phyloP scores from a whole-genome alignment of 306 rosid species.

The Trifolium repens region DNA sequence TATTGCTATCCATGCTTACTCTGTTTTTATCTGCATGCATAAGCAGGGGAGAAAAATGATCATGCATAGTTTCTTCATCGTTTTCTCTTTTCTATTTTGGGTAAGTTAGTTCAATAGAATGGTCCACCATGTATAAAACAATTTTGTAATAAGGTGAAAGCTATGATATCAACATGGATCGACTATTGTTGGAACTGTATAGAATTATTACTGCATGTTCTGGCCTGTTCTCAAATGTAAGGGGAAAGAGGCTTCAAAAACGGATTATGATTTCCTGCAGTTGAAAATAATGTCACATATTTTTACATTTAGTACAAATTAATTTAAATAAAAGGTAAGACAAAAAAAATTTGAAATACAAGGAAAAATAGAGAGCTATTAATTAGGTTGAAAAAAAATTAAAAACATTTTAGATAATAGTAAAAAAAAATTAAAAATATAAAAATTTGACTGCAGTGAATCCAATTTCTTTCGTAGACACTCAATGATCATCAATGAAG shows the following conservation, averaged over 20 bases:
- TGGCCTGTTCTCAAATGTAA: background rate
- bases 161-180: background rate
- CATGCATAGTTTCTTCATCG: conserved; percentile 21
- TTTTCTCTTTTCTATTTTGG: conserved; percentile 40
- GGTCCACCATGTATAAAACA: background rate
- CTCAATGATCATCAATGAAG: background rate
- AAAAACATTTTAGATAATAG: too few relatives aligned
- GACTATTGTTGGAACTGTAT: background rate
- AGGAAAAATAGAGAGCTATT: too few relatives aligned
- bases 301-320: too few relatives aligned
- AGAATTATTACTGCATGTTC: background rate
- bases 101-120: conserved; percentile 24
- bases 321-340: too few relatives aligned
- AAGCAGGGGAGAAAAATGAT: background rate
- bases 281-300: too few relatives aligned
- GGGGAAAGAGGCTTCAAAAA: background rate
- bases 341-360: too few relatives aligned
- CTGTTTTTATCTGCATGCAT: conserved; percentile 32
- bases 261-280: too few relatives aligned
- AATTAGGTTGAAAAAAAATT: too few relatives aligned
- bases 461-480: background rate
- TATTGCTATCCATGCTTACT: conserved; percentile 15
- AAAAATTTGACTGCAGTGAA: too few relatives aligned
- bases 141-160: background rate
- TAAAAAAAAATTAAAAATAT: too few relatives aligned